phyloP scores from a whole-genome alignment of 2,329 filamentous ascomycete species.

The Colletotrichum eleusines region DNA sequence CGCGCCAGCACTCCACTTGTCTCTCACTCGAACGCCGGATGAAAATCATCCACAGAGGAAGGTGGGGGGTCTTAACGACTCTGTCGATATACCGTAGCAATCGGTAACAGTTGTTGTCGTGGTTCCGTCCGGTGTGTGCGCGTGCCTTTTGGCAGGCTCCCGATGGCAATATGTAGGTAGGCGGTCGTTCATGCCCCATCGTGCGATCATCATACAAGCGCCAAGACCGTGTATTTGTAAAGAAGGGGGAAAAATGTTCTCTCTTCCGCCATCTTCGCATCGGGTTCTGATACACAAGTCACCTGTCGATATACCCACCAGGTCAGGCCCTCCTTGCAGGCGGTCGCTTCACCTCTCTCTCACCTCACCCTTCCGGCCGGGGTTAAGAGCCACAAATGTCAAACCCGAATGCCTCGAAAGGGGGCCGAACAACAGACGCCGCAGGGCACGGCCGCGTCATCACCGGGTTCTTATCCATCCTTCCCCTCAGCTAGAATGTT shows the following conservation, averaged over 20 bases:
- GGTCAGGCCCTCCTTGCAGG: too few species aligned
- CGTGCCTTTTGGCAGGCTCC: background rate
- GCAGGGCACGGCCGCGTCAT: constrained; percentile 30
- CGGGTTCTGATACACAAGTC: constrained; percentile 22
- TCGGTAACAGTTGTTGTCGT: background rate
- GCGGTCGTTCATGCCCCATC: constrained; percentile 7
- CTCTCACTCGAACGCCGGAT: constrained; percentile 24
- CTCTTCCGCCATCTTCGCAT: background rate
- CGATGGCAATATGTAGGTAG: background rate
- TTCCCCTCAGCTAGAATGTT: background rate
- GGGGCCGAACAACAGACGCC: constrained; percentile 24
- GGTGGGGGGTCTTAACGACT: too few species aligned
- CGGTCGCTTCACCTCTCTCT: background rate
- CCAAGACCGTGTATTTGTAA: constrained; percentile 36
- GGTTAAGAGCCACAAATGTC: constrained; percentile 1
- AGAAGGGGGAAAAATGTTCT: background rate
- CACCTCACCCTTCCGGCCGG: background rate
- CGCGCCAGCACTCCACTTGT: background rate
- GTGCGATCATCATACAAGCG: constrained; percentile 20
- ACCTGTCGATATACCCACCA: background rate
- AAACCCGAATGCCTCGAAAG: constrained; percentile 6
- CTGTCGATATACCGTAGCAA: constrained; percentile 13
- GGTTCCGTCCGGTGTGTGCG: background rate
- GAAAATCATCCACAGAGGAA: background rate
- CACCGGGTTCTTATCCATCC: background rate